Percentiles rank a stretch among this genome's conserved stretches.
phyloP scores from a whole-genome alignment of 805 yeast genomes.

The Ogataea trehalophila region DNA sequence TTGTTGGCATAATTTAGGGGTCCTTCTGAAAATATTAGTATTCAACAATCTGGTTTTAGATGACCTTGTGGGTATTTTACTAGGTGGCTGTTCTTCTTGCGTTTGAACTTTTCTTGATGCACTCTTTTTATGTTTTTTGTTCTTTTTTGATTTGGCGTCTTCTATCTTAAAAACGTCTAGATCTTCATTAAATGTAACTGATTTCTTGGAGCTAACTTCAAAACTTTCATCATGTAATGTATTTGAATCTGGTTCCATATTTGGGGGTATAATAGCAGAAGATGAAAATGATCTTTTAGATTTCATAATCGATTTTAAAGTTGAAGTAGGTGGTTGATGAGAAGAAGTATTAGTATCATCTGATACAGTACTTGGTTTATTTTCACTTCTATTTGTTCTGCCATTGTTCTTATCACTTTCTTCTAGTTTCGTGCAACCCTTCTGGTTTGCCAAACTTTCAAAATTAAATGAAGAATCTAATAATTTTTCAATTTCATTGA shows the following conservation, averaged over 20 bases:
- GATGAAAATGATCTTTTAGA: neutral
- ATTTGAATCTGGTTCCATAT: neutral
- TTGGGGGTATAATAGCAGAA: neutral
- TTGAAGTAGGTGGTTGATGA: no score
- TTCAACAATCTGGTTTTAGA: no score
- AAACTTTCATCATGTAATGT: conserved; percentile 1
- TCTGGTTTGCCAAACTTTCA: no score
- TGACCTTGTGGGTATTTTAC: no score
- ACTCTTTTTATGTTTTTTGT: neutral
- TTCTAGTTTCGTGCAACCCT: no score
- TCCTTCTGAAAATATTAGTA: no score
- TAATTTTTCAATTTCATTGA: no score
- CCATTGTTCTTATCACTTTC: no score
- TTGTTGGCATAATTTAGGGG: neutral
- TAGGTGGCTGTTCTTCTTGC: no score
- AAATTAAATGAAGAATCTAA: no score
- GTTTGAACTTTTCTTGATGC: neutral
- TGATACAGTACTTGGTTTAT: neutral
- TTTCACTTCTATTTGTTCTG: neutral
- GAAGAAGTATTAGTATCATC: neutral
- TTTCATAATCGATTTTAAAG: conserved; percentile 17
- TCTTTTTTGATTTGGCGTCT: neutral
- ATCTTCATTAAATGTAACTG: conserved; percentile 18
- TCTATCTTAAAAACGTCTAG: neutral
- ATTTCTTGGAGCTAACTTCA: conserved; percentile 12